Percentiles rank a stretch among this genome's conserved stretches.
Evolutionary conservation across 2,329 filamentous ascomycete genomes (phyloP).

Genomic region (Cladosporium sp.): DNA sequence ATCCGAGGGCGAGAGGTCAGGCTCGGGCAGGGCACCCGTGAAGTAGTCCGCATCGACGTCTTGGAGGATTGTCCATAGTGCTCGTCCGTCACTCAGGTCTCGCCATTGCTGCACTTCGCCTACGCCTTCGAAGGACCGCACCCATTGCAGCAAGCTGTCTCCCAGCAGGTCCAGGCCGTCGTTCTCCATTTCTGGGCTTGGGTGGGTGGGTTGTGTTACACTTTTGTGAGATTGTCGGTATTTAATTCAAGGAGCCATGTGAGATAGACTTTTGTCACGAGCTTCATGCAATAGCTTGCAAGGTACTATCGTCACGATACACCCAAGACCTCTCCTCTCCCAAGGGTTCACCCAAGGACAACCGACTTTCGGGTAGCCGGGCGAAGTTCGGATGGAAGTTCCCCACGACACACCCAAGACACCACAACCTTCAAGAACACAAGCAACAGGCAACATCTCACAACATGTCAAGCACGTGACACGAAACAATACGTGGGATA

Average conservation of each 20-base stretch:
- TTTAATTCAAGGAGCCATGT: background rate
- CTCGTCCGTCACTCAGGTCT: slow-evolving; percentile 49
- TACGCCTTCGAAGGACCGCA: slow-evolving; percentile 46
- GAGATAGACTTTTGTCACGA: background rate
- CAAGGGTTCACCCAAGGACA: background rate
- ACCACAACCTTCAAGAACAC: too few relatives aligned
- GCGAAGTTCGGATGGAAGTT: background rate
- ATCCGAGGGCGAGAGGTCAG: slow-evolving; percentile 43
- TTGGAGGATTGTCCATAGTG: slow-evolving; percentile 50
- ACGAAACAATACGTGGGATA: background rate
- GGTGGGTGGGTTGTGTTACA: background rate
- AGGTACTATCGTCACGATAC: background rate
- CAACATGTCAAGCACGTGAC: too few relatives aligned
- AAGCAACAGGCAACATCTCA: background rate
- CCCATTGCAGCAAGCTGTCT: slow-evolving; percentile 38
- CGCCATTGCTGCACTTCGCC: slow-evolving; percentile 40
- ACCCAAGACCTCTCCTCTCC: background rate
- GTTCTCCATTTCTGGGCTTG: slow-evolving; percentile 3
- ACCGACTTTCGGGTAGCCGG: background rate
- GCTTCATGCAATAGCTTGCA: background rate
- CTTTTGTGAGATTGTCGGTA: background rate
- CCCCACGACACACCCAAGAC: background rate
- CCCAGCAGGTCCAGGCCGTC: slow-evolving; percentile 28
- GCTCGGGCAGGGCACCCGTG: slow-evolving; percentile 48
- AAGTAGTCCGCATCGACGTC: slow-evolving; percentile 51